A percentile compares a stretch with the other conserved stretches of the same genome.
Evolutionary conservation across 1,284 basidiomycete species (phyloP).

Genomic region (Trichosporon asahii): DNA sequence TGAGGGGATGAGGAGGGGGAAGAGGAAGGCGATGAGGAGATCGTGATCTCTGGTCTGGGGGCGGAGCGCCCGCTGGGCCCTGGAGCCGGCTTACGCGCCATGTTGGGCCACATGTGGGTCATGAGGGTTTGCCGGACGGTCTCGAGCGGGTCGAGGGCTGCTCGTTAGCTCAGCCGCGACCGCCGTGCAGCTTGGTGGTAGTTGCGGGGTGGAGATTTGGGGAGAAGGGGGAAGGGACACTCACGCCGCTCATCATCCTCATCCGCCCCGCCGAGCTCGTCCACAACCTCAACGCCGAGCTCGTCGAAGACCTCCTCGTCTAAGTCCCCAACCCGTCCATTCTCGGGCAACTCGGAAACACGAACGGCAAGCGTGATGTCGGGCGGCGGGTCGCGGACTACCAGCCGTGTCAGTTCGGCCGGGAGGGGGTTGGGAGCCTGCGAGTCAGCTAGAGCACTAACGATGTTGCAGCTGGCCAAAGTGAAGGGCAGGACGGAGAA

Average conservation of each 20-base stretch:
- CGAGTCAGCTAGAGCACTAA: neutral
- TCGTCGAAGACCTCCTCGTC: conserved; percentile 39
- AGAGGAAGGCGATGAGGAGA: no score
- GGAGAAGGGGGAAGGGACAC: conserved; percentile 15
- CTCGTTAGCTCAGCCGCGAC: neutral
- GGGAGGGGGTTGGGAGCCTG: conserved; percentile 32
- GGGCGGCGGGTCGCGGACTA: conserved; percentile 32
- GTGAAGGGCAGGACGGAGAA: neutral
- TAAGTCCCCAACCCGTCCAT: conserved; percentile 9
- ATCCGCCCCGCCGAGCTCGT: conserved; percentile 34
- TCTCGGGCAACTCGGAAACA: neutral
- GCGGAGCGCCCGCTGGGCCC: neutral
- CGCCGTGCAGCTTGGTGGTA: neutral
- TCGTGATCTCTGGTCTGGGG: conserved; percentile 15
- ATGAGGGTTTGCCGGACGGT: conserved; percentile 42
- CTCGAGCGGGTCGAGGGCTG: conserved; percentile 40
- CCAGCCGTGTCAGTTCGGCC: conserved; percentile 27
- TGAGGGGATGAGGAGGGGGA: neutral
- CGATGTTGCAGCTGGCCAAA: neutral
- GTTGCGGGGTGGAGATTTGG: no score
- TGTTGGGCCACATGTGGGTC: conserved; percentile 49
- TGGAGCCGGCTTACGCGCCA: conserved; percentile 27
- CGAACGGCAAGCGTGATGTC: conserved; percentile 43
- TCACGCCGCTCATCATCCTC: conserved; percentile 47
- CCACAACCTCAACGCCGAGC: conserved; percentile 44